phyloP scores from a whole-genome alignment of 2,329 filamentous ascomycete genomes.

The Colletotrichum godetiae region DNA sequence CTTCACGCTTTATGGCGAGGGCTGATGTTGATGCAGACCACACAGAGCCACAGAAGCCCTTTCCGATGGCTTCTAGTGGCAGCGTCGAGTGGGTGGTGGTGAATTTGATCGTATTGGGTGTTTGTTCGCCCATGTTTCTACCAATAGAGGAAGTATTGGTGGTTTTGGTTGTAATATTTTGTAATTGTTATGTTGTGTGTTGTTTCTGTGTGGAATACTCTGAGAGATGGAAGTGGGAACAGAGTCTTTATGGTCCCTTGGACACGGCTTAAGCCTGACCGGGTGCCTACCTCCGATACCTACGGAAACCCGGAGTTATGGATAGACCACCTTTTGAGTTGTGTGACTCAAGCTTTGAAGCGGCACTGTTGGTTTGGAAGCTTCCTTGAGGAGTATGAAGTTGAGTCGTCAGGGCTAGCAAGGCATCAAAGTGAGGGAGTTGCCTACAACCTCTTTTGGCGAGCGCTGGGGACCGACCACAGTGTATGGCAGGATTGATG shows the following conservation, averaged over 20 bases:
- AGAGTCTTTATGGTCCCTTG: not conserved
- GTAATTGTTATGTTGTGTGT: not conserved
- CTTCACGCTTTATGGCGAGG: constrained; percentile 36
- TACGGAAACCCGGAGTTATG: not conserved
- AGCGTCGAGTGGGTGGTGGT: not conserved
- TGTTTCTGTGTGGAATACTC: not conserved
- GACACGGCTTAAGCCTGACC: not conserved
- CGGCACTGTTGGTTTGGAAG: not conserved
- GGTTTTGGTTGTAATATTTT: not conserved
- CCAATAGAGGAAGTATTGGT: not conserved
- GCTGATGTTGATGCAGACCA: not conserved
- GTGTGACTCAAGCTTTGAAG: not conserved
- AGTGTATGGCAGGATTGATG: too few relatives aligned
- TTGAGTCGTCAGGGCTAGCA: not conserved
- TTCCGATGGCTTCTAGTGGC: constrained; percentile 7
- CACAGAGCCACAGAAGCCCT: constrained; percentile 29
- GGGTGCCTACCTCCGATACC: not conserved
- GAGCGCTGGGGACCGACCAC: not conserved
- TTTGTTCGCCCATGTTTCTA: not conserved
- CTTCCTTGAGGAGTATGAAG: not conserved
- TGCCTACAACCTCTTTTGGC: not conserved
- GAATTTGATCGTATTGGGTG: not conserved
- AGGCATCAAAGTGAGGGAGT: not conserved
- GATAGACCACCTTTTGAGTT: not conserved
- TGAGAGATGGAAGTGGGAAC: not conserved